Base-by-base conservation (phyloP, 83 land plant species). In the Diphasiastrum complanatum region DNA sequence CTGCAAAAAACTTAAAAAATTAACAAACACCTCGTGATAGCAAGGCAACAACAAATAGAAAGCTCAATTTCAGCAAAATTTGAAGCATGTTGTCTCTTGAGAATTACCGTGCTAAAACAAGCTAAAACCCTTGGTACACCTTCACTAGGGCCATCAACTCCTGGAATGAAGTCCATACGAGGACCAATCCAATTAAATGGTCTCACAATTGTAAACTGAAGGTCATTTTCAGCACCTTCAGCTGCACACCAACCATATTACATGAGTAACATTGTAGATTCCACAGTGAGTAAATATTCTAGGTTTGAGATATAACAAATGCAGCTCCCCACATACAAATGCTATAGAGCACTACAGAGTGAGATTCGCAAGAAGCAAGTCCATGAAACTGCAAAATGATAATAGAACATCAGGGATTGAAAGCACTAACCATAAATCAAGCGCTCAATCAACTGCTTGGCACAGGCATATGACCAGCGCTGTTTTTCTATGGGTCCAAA, bases 1-100 rank as follows among this genome's bases (percentile, higher is more conserved):
- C 96, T 91, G 79, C 20, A 60, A 63, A 4, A 16, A 3, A 38
- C 38, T 23, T 3, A 1, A 1, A 27, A 20, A 10, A 11, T 41
- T 5, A 50, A 31, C 25, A 12, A 51, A 51, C 34, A 65, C 23
- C n/a, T n/a, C n/a, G n/a, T n/a, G n/a, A n/a, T n/a, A n/a, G n/a
- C n/a, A n/a, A n/a, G n/a, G n/a, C n/a, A n/a, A n/a, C n/a, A n/a
- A n/a, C n/a, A n/a, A n/a, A n/a, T n/a, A n/a, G n/a, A n/a, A n/a
- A n/a, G n/a, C n/a, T n/a, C n/a, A n/a, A n/a, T n/a, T n/a, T n/a
- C n/a, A n/a, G n/a, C n/a, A n/a, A n/a, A n/a, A n/a, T n/a, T n/a
- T n/a, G n/a, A n/a, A n/a, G n/a, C n/a, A n/a, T n/a, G n/a, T n/a
- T n/a, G n/a, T n/a, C n/a, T n/a, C n/a, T n/a, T n/a, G n/a, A n/a